Percentiles rank a stretch among this genome's conserved stretches.
These are phyloP conservation scores for Sporisorium exsertum DNA, from an alignment of 1,284 basidiomycete genomes.

Conservation along the genomic window DNA sequence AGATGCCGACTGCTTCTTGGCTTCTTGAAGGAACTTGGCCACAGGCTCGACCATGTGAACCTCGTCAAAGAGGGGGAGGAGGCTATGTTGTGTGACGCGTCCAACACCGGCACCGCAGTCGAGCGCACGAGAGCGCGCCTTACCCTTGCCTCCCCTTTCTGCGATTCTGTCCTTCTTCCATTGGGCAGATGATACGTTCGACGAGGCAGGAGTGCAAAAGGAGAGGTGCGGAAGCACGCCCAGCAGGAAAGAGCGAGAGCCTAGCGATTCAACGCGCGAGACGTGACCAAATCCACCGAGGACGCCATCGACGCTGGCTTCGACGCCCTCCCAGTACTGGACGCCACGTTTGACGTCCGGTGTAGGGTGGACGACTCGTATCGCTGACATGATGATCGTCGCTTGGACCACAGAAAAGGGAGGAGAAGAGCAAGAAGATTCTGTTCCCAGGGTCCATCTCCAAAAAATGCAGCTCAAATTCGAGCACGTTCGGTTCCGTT, in stretches of 20 bases:
- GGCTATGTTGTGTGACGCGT: constrained; percentile 62
- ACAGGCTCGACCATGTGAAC: constrained; percentile 68
- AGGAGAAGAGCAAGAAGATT: constrained; percentile 3
- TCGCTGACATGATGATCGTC: constrained; percentile 26
- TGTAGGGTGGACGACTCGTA: constrained; percentile 56
- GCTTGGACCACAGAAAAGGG: background rate
- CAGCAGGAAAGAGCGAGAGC: constrained; percentile 65
- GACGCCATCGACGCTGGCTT: constrained; percentile 66
- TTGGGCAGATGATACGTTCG: constrained; percentile 41
- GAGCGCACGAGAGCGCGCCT: constrained; percentile 58
- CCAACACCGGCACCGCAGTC: constrained; percentile 68
- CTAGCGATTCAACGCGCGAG: constrained; percentile 65
- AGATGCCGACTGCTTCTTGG: constrained; percentile 47
- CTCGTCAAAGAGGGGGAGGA: constrained; percentile 65
- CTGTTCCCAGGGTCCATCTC: constrained; percentile 18
- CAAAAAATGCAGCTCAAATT: background rate
- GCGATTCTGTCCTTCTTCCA: constrained; percentile 57
- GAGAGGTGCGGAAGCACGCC: constrained; percentile 60
- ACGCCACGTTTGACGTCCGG: constrained; percentile 66
- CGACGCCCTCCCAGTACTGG: constrained; percentile 66
- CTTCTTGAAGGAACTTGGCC: constrained; percentile 63
- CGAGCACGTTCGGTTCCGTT: no score
- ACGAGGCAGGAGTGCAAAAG: constrained; percentile 56
- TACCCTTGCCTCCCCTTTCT: constrained; percentile 57
- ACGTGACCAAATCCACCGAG: constrained; percentile 66